Evolutionary conservation across 2,329 filamentous ascomycete species (phyloP), one percentile per base, ranked within the genome.

Genomic region (Daldinia eschscholtzii): DNA sequence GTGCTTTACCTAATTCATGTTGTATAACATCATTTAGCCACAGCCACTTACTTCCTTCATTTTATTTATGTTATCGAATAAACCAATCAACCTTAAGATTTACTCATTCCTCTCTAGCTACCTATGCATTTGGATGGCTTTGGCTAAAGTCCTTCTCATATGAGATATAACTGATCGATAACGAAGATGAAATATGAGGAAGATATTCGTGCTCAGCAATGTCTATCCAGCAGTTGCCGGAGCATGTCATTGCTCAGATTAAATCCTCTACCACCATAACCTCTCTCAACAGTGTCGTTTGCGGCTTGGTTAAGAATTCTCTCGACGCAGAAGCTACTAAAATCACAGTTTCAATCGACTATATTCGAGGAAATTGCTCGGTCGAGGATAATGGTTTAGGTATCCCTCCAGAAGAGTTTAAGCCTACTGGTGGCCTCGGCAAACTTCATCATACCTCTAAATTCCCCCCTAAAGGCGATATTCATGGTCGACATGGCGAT

Each of bases 351-450:
- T 86, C 85, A 0, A 83, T 97, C 23, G 92, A 98, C 80, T 93
- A 93, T 77, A 79, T 81, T 60, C 89, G 91, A 26, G 95, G 94
- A 4, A 89, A 87, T 72, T 97, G 94, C 79, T 84, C 86, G 0
- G 87, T 98, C 4, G 92, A 97, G 76, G 96, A 99, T 77, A 87
- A 98, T 80, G 96, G 96, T 1, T 64, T 83, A 15, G 96, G 96
- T 0, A 97, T 99, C 52, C 78, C 83, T 1, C 88, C 92, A 0
- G 76, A 79, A 1, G 94, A 98, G 72, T 98, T 98, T 74, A 76
- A 76, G n/a, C 82, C 87, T 2, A 78, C 81, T 52, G 93, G 93
- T 4, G 91, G 92, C 0, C 82, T 98, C 18, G 92, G 89, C 26
- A 93, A 90, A 79, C 82, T 88, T 57, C 88, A 96, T 77, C 88